These are phyloP conservation scores for Miamiensis avidus DNA, from an alignment of 169 alveolate species.

Conservation along the genomic window DNA sequence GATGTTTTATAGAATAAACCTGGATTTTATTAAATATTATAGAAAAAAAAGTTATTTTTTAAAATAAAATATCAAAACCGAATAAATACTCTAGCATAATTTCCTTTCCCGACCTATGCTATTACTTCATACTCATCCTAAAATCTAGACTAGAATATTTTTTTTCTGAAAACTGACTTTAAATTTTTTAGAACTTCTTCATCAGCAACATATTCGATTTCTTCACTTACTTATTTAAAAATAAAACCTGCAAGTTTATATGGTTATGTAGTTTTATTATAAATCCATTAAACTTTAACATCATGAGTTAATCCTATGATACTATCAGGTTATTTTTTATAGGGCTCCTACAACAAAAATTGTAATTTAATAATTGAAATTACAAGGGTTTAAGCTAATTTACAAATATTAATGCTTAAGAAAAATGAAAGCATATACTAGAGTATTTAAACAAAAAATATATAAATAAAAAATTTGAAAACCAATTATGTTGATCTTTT, in stretches of 20 bases:
- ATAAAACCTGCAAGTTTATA: neutral
- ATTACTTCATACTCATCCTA: slow-evolving; percentile 24
- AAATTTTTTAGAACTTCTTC: slow-evolving; percentile 9
- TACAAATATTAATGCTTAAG: too few species aligned
- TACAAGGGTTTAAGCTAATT: neutral
- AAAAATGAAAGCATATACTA: too few species aligned
- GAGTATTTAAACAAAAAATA: neutral
- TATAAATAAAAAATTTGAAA: neutral
- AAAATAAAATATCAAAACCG: neutral
- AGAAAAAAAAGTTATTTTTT: neutral
- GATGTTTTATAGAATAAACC: slow-evolving; percentile 6
- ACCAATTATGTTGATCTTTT: too few species aligned
- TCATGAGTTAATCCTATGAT: neutral
- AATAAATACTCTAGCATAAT: slow-evolving; percentile 16
- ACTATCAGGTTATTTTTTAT: neutral
- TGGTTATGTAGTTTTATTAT: neutral
- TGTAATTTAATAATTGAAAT: too few species aligned
- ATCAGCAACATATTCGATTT: slow-evolving; percentile 16
- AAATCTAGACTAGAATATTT: slow-evolving; percentile 24
- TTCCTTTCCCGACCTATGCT: slow-evolving; percentile 25
- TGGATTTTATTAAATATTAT: neutral
- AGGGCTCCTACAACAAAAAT: neutral
- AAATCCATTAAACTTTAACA: neutral
- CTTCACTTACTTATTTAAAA: too few species aligned
- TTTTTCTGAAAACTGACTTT: slow-evolving; percentile 12